Evolutionary conservation across 2,329 filamentous ascomycete genomes (phyloP).

Genomic region (Aschersonia sp.): DNA sequence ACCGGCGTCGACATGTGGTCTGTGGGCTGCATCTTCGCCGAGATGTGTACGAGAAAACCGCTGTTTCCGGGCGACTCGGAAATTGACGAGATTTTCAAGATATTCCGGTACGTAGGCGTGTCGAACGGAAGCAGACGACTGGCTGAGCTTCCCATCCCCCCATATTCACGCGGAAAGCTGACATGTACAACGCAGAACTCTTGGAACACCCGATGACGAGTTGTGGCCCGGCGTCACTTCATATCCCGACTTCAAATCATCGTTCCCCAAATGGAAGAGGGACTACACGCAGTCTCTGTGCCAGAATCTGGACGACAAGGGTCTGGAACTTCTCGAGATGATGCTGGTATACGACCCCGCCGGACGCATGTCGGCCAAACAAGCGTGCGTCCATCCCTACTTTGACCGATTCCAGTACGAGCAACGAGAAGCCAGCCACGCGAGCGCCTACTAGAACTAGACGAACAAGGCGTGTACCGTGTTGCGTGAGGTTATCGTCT

Average conservation of each 20-base stretch:
- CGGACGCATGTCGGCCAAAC: constrained; percentile 77
- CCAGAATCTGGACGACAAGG: constrained; percentile 56
- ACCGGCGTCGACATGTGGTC: constrained; percentile 97
- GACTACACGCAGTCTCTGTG: constrained; percentile 54
- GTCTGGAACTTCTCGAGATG: constrained; percentile 51
- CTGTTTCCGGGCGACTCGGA: constrained; percentile 82
- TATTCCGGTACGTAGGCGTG: constrained; percentile 51
- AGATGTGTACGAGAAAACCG: constrained; percentile 91
- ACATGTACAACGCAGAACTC: constrained; percentile 31
- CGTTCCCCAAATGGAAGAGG: constrained; percentile 81
- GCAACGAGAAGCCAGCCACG: constrained; percentile 12
- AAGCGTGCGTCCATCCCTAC: constrained; percentile 72
- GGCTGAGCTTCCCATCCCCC: no score
- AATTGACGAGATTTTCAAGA: constrained; percentile 30
- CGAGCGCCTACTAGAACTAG: no score
- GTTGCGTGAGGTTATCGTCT: no score
- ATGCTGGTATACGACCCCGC: constrained; percentile 83
- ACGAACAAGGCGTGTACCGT: no score
- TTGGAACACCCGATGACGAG: constrained; percentile 72
- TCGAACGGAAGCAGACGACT: no score
- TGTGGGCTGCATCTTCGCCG: constrained; percentile 84
- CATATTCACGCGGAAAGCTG: not conserved
- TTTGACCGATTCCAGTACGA: constrained; percentile 36
- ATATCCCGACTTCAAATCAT: constrained; percentile 85
- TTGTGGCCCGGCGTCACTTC: constrained; percentile 88